Evolutionary conservation across 495 filamentous ascomycete species (phyloP), one percentile per base, ranked within the genome.

Genomic region (Cercophora sp.): DNA sequence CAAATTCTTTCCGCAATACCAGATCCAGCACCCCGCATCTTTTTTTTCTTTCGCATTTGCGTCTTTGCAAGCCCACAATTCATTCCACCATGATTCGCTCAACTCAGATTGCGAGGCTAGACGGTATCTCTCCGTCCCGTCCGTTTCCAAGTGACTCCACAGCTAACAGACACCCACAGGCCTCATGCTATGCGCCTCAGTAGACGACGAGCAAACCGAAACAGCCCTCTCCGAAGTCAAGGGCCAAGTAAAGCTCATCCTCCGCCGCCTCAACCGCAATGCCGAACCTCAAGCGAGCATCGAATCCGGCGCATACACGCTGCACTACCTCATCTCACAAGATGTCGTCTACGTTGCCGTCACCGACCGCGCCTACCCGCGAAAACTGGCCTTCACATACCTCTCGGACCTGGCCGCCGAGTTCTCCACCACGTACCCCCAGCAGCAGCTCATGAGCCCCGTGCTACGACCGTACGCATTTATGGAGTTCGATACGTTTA

Each of bases 341-440:
- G 82, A 87, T 55, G 74, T 97, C 61, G 84, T 88, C 75, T 99
- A 92, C 77, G 77, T 96, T 53, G 89, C 87, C 73, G 91, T 99
- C 65, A 88, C 86, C 76, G 91, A 96, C 68, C 79, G 82, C 37
- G 88, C 89, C 23, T 99, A 96, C 75, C 94, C 93, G 34, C 92
- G 94, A 63, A 97, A 99, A 69, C 86, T 99, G 24, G 93, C 93
- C 59, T 96, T 97, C 73, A 97, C 94, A 45, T 99, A 97, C 81
- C 91, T 99, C 29, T 84, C 85, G 45, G 93, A 99, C 75, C 80
- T 97, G 44, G 79, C 85, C 40, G 79, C 82, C 61, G 93, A 99
- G 74, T 99, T 99, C 79, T 82, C 84, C 55, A 93, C 84, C 48
- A 89, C 86, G 36, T 93, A 99, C 77, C 76, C 81, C 26, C 52